Conservation (phyloP, 2,329 filamentous ascomycete species). For the Catunica adiposa region DNA sequence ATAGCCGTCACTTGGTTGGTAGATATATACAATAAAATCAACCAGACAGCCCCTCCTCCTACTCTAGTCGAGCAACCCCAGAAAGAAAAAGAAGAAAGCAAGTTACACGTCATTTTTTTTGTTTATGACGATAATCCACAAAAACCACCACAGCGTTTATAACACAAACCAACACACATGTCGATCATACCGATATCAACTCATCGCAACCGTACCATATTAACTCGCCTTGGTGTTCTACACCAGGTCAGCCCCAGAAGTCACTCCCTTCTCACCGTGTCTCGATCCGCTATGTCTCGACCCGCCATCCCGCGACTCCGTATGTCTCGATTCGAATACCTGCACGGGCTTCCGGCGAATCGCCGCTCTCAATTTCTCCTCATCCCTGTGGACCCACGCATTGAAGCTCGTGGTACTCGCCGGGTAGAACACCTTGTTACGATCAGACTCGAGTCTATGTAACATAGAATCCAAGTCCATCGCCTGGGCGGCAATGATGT, state of each 20-base stretch:
- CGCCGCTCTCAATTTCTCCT: slow-evolving; percentile 24
- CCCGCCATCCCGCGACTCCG: not conserved
- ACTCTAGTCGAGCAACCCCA: not conserved
- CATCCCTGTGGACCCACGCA: slow-evolving; percentile 26
- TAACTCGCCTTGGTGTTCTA: no score
- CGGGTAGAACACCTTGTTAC: slow-evolving; percentile 41
- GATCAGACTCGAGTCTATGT: slow-evolving; percentile 20
- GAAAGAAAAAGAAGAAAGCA: not conserved
- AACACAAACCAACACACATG: no score
- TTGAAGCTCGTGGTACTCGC: slow-evolving; percentile 26
- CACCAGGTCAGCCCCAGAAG: slow-evolving; percentile 4
- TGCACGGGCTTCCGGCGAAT: slow-evolving; percentile 27
- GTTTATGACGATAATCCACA: not conserved
- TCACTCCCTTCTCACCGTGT: slow-evolving; percentile 1
- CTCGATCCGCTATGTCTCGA: no score
- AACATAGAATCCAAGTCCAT: slow-evolving; percentile 22
- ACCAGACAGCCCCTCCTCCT: no score
- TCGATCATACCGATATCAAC: no score
- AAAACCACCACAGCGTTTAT: not conserved
- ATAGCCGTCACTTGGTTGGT: not conserved
- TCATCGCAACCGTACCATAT: no score
- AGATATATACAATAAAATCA: not conserved
- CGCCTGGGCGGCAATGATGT: slow-evolving; percentile 45
- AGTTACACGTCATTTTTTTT: not conserved
- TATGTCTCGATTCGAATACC: slow-evolving; percentile 18